Evolutionary conservation across 2,329 filamentous ascomycete genomes (phyloP).

Genomic region (Diplodia corticola): DNA sequence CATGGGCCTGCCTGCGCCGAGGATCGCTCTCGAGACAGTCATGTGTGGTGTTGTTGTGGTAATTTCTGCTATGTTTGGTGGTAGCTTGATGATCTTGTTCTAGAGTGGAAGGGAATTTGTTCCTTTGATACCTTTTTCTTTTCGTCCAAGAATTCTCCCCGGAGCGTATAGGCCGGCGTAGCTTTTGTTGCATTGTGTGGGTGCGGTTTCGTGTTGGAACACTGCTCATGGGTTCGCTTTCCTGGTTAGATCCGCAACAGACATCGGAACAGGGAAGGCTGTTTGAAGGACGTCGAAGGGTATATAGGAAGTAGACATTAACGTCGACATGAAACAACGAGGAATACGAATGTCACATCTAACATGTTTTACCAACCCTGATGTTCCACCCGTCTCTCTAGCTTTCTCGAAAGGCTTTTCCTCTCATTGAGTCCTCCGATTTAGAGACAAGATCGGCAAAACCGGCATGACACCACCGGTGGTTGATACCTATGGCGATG

Average conservation of each 20-base stretch:
- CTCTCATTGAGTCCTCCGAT: background rate
- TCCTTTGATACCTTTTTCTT: background rate
- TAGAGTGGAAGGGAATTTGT: background rate
- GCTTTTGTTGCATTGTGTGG: background rate
- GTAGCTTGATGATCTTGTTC: constrained; percentile 15
- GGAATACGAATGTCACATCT: background rate
- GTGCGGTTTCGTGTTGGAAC: background rate
- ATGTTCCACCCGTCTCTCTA: background rate
- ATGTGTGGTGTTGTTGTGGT: constrained; percentile 9
- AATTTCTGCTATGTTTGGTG: constrained; percentile 9
- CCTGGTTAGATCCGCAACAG: background rate
- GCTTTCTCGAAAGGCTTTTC: too few relatives aligned
- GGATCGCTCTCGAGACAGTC: constrained; percentile 5
- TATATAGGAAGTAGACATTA: background rate
- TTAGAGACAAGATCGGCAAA: too few relatives aligned
- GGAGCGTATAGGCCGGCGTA: constrained; percentile 22
- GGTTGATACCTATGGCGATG: too few relatives aligned
- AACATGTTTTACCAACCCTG: background rate
- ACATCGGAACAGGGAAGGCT: background rate
- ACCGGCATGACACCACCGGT: too few relatives aligned
- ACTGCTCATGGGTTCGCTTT: background rate
- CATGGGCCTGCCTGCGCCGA: background rate
- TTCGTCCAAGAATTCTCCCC: background rate
- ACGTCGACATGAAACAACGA: background rate
- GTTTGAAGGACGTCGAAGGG: background rate